A percentile compares a stretch with the other conserved stretches of the same genome.
Evolutionary conservation across 2,329 filamentous ascomycete genomes (phyloP).

Genomic region (Penicillium sp.): DNA sequence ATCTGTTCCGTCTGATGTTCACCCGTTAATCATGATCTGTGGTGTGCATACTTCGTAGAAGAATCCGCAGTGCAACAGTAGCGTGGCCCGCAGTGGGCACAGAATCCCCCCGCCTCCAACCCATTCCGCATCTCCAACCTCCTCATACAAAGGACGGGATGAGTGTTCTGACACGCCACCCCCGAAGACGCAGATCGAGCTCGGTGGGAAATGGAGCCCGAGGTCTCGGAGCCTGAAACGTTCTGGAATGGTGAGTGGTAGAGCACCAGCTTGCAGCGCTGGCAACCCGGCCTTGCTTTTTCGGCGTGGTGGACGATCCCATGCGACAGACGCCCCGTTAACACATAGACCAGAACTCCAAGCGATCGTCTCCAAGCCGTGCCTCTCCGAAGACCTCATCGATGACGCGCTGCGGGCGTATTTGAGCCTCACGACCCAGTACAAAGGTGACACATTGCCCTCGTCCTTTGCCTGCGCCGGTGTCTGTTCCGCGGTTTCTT

Average conservation of each 20-base stretch:
- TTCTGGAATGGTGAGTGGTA: conserved; percentile 76
- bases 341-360: conserved; percentile 57
- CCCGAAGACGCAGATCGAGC: conserved; percentile 38
- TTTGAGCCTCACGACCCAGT: conserved; percentile 71
- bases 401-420: conserved; percentile 84
- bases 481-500: background rate
- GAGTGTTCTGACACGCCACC: conserved; percentile 33
- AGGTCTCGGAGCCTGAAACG: conserved; percentile 73
- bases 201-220: conserved; percentile 61
- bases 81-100: background rate
- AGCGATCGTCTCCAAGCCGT: conserved; percentile 59
- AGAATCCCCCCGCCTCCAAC: conserved; percentile 20
- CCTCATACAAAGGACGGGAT: conserved; percentile 32
- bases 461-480: background rate
- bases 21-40: no score
- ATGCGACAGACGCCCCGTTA: conserved; percentile 12
- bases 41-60: no score
- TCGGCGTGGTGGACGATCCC: conserved; percentile 4
- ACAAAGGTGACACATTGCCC: conserved; percentile 54
- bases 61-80: no score
- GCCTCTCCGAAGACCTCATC: conserved; percentile 63
- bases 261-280: no score
- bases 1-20: conserved; percentile 5
- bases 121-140: conserved; percentile 23
- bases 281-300: no score